Percentiles rank a stretch among this genome's conserved stretches.
These are phyloP conservation scores for Phytophthora melonis DNA, from an alignment of 352 stramenopile species.

Conservation along the genomic window DNA sequence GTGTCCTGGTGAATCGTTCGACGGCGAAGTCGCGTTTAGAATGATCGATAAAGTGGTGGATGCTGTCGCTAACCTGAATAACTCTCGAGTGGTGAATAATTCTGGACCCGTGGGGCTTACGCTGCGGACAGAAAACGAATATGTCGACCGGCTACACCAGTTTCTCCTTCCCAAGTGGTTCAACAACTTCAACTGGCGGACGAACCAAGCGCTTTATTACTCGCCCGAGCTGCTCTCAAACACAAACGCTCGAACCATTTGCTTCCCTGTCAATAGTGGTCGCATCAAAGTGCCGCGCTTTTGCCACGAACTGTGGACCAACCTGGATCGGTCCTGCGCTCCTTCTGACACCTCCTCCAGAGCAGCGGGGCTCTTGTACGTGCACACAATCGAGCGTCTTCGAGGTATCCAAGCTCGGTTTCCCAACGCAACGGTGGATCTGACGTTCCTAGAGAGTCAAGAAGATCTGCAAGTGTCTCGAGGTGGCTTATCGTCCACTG, in stretches of 20 bases:
- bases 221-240: constrained; percentile 21
- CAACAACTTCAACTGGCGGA: constrained; percentile 42
- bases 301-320: constrained; percentile 38
- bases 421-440: constrained; percentile 22
- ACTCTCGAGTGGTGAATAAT: neutral
- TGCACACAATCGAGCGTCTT: constrained; percentile 22
- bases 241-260: constrained; percentile 13
- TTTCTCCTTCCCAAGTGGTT: constrained; percentile 46
- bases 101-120: constrained; percentile 7
- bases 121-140: constrained; percentile 39
- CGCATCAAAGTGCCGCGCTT: constrained; percentile 7
- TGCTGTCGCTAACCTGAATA: constrained; percentile 1
- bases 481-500: constrained; percentile 4
- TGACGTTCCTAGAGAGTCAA: constrained; percentile 36
- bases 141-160: constrained; percentile 53
- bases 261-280: constrained; percentile 23
- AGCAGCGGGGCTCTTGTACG: constrained; percentile 21
- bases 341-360: neutral
- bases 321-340: constrained; percentile 29
- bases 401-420: constrained; percentile 15
- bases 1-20: constrained; percentile 18
- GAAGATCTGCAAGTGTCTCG: constrained; percentile 33
- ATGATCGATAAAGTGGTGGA: constrained; percentile 45
- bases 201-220: constrained; percentile 45
- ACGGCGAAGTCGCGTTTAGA: constrained; percentile 29